phyloP scores from a whole-genome alignment of 2,329 filamentous ascomycete species.

The Fusarium pseudograminearum region DNA sequence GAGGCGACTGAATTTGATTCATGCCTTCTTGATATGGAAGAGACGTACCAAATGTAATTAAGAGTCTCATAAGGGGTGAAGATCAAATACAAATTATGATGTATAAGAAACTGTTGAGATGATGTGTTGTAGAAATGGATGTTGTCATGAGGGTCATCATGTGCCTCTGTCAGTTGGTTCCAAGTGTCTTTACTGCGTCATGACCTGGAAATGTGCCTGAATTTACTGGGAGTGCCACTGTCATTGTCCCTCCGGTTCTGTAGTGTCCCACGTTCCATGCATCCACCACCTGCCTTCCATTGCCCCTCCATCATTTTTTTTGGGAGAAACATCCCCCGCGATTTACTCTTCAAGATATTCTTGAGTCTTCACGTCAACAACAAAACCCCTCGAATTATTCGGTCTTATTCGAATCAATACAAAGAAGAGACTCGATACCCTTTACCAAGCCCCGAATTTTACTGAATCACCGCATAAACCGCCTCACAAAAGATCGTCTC shows the following conservation, averaged over 20 bases:
- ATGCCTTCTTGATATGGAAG: constrained; percentile 7
- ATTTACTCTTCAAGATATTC: constrained; percentile 10
- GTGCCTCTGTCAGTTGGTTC: constrained; percentile 31
- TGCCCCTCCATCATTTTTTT: constrained; percentile 36
- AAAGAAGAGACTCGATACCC: neutral
- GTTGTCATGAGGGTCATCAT: constrained; percentile 36
- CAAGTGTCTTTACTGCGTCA: constrained; percentile 32
- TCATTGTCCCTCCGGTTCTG: neutral
- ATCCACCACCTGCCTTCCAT: neutral
- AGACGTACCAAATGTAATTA: neutral
- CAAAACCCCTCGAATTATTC: neutral
- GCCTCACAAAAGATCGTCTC: constrained; percentile 14
- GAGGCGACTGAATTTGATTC: constrained; percentile 21
- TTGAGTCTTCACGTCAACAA: constrained; percentile 9
- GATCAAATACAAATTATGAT: constrained; percentile 6
- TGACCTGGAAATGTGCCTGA: constrained; percentile 36
- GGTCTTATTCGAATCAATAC: neutral
- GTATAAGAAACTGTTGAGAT: constrained; percentile 10
- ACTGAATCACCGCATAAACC: constrained; percentile 1
- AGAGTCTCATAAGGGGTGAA: neutral
- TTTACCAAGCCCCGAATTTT: neutral
- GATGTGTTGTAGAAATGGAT: constrained; percentile 19
- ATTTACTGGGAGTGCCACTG: neutral
- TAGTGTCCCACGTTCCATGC: constrained; percentile 24
- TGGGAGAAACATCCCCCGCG: constrained; percentile 11